These are phyloP conservation scores for Annona cherimola DNA, from an alignment of 164 flowering plant species.

Conservation along the genomic window DNA sequence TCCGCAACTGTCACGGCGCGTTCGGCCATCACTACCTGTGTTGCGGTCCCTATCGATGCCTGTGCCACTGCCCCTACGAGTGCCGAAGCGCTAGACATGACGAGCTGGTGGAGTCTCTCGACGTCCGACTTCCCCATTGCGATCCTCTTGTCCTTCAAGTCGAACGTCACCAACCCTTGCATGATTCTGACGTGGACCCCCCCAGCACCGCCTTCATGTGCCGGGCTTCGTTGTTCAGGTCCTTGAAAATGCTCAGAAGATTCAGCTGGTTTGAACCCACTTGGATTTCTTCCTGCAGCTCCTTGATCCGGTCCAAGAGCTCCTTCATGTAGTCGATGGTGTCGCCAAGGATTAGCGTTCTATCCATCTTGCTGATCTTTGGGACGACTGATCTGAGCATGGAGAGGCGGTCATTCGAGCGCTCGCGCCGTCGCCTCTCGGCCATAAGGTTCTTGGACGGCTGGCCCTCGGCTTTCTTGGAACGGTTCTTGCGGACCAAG, in stretches of 20 bases:
- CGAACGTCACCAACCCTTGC: too few species aligned
- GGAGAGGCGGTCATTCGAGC: constrained; percentile 85
- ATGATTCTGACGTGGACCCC: too few species aligned
- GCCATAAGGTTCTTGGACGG: constrained; percentile 97
- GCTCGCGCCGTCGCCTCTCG: constrained; percentile 80
- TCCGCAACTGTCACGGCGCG: too few species aligned
- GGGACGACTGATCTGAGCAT: constrained; percentile 96
- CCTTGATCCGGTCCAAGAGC: constrained; percentile 63
- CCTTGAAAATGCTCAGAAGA: constrained; percentile 42
- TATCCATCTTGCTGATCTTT: constrained; percentile 98
- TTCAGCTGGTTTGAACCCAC: constrained; percentile 30
- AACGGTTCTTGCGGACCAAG: constrained; percentile 32
- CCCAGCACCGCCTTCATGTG: too few species aligned
- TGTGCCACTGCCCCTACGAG: too few species aligned
- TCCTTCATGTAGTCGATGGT: constrained; percentile 91
- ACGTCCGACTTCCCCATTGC: too few species aligned
- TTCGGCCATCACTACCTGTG: too few species aligned
- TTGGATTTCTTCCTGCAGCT: constrained; percentile 50
- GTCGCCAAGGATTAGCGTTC: constrained; percentile 90
- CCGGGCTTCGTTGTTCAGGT: constrained; percentile 53
- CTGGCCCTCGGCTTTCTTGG: constrained; percentile 63
- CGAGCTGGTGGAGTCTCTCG: too few species aligned
- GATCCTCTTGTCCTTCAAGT: too few species aligned
- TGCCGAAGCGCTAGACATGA: too few species aligned
- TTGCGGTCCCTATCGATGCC: too few species aligned